Evolutionary conservation across 148 eudicot species (phyloP).

Genomic region (Cornus kousa): DNA sequence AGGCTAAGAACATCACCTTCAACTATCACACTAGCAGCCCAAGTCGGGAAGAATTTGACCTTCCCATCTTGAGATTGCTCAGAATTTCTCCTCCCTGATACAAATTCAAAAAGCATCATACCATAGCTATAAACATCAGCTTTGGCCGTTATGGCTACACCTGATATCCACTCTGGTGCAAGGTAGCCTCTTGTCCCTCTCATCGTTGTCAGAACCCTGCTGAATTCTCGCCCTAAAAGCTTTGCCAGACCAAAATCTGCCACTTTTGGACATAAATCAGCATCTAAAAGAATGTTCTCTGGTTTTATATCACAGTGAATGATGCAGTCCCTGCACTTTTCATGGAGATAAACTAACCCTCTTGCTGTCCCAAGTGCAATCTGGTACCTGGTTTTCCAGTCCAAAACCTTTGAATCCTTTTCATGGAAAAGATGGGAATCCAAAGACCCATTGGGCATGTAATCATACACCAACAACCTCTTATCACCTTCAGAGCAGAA

Average conservation of each 20-base stretch:
- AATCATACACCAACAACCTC: constrained; percentile 49
- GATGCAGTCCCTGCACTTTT: constrained; percentile 45
- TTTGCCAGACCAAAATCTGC: constrained; percentile 48
- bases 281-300: constrained; percentile 43
- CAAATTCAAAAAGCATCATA: constrained; percentile 40
- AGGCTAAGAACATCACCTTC: constrained; percentile 29
- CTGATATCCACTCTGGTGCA: constrained; percentile 45
- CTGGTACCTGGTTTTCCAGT: constrained; percentile 43
- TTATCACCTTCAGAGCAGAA: constrained; percentile 47
- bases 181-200: constrained; percentile 49
- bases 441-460: constrained; percentile 48
- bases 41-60: constrained; percentile 35
- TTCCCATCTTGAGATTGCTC: constrained; percentile 32
- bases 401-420: constrained; percentile 11
- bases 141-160: constrained; percentile 40
- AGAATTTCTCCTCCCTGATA: constrained; percentile 36
- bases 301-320: constrained; percentile 50
- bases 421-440: constrained; percentile 39
- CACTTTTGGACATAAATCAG: constrained; percentile 32
- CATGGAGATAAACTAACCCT: constrained; percentile 43
- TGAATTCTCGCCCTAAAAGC: constrained; percentile 40
- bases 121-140: constrained; percentile 43
- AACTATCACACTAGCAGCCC: constrained; percentile 33
- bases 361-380: constrained; percentile 44
- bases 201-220: constrained; percentile 39